phyloP scores from a whole-genome alignment of 2,329 filamentous ascomycete species.

The Fusarium tupiense region DNA sequence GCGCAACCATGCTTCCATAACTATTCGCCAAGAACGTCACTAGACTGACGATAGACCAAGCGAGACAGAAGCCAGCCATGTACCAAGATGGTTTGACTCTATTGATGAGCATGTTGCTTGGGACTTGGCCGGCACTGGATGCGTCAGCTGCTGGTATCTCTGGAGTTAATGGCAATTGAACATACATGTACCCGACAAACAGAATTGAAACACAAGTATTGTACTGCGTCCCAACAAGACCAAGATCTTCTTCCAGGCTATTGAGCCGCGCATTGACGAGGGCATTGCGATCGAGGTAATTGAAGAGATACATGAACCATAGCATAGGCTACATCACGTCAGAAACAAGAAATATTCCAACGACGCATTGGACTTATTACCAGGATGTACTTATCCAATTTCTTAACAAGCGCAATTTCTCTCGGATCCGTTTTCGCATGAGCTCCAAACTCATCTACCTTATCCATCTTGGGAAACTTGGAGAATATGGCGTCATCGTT shows the following conservation, averaged over 20 bases:
- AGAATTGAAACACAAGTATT: constrained; percentile 49
- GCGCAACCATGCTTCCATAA: constrained; percentile 54
- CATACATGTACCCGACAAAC: constrained; percentile 49
- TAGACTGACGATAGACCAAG: constrained; percentile 54
- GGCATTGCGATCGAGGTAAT: constrained; percentile 60
- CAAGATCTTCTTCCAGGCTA: constrained; percentile 62
- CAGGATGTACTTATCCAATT: constrained; percentile 31
- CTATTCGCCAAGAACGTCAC: constrained; percentile 53
- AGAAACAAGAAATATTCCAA: neutral
- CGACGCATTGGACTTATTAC: too few relatives aligned
- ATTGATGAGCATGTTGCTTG: constrained; percentile 52
- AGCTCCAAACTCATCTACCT: constrained; percentile 36
- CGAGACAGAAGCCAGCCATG: constrained; percentile 50
- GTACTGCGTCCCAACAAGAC: constrained; percentile 51
- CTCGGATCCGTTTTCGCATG: constrained; percentile 34
- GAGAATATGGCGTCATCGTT: constrained; percentile 16
- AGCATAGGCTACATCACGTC: constrained; percentile 40
- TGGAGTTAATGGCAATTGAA: rapidly evolving
- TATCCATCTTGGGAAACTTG: constrained; percentile 33
- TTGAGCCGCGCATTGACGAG: constrained; percentile 66
- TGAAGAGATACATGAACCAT: constrained; percentile 53
- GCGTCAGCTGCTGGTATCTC: rapidly evolving
- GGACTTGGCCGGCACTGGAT: constrained; percentile 43
- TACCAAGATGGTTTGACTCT: constrained; percentile 54
- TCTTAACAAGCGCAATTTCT: constrained; percentile 34